A percentile compares a stretch with the other conserved stretches of the same genome.
phyloP scores from a whole-genome alignment of 176 grass and related monocot genomes.

The Bromus sterilis region DNA sequence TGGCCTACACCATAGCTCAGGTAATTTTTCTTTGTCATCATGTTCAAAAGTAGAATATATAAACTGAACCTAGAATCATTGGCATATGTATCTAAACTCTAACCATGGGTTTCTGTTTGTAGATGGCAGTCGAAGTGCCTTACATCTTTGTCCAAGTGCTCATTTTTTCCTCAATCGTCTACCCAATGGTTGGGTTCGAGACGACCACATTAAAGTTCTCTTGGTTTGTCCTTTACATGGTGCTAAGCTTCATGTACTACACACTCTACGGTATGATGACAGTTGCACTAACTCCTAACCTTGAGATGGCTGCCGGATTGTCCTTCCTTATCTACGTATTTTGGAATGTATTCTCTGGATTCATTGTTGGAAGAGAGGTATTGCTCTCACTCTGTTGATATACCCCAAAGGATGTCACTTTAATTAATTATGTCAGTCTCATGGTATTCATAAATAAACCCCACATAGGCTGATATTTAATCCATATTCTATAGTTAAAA shows the following conservation, averaged over 20 bases:
- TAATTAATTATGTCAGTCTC: neutral
- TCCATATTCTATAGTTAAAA: too few relatives aligned
- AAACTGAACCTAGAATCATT: neutral
- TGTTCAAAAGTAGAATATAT: neutral
- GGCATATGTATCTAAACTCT: neutral
- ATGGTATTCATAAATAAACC: neutral
- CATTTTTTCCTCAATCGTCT: constrained; percentile 30
- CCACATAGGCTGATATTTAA: neutral
- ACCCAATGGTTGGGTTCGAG: constrained; percentile 62
- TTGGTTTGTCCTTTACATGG: constrained; percentile 54
- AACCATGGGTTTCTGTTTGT: neutral
- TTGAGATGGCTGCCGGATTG: constrained; percentile 46
- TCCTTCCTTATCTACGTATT: constrained; percentile 59
- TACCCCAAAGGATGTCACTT: neutral
- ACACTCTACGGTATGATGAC: constrained; percentile 59
- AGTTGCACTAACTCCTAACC: constrained; percentile 54
- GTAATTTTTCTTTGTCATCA: neutral
- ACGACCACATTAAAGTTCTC: constrained; percentile 29
- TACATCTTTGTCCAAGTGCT: constrained; percentile 44
- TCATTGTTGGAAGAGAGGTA: constrained; percentile 55
- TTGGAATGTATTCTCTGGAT: constrained; percentile 65
- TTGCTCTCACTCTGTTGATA: neutral
- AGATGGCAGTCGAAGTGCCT: constrained; percentile 41
- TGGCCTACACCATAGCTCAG: constrained; percentile 45
- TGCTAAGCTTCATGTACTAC: constrained; percentile 61